These are phyloP conservation scores for Saturnispora sekii DNA, from an alignment of 805 yeast species.

Conservation along the genomic window DNA sequence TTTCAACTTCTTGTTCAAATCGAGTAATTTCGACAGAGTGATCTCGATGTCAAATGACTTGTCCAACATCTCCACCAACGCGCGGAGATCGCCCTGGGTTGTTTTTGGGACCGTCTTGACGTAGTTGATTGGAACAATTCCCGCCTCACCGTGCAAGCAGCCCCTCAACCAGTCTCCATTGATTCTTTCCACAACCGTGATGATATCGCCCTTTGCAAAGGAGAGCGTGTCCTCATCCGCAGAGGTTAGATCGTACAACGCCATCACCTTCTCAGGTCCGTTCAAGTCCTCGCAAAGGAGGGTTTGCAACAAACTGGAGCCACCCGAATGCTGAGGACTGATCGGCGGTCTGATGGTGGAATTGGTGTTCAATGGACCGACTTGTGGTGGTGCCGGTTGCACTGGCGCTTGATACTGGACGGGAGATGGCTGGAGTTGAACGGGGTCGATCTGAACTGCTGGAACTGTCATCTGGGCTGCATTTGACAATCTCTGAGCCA, in stretches of 20 bases:
- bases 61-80: constrained; percentile 42
- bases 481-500: background rate
- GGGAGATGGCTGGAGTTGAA: constrained; percentile 14
- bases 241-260: constrained; percentile 72
- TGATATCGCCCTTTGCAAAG: constrained; percentile 78
- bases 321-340: constrained; percentile 9
- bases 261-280: constrained; percentile 46
- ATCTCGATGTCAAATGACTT: constrained; percentile 56
- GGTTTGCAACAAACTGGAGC: constrained; percentile 6
- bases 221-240: constrained; percentile 81
- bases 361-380: background rate
- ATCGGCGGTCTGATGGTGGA: background rate
- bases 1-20: constrained; percentile 26
- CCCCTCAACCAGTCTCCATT: constrained; percentile 97
- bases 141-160: constrained; percentile 65
- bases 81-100: constrained; percentile 46
- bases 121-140: constrained; percentile 88
- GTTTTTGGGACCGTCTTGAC: constrained; percentile 71
- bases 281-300: constrained; percentile 8
- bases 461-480: constrained; percentile 6
- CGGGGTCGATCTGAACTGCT: constrained; percentile 7
- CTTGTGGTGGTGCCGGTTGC: constrained; percentile 3
- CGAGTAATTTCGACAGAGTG: constrained; percentile 46
- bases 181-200: constrained; percentile 76
- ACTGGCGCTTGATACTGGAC: background rate